Conservation (phyloP, 2,329 filamentous ascomycete species). For the Malbranchea zuffiana region DNA sequence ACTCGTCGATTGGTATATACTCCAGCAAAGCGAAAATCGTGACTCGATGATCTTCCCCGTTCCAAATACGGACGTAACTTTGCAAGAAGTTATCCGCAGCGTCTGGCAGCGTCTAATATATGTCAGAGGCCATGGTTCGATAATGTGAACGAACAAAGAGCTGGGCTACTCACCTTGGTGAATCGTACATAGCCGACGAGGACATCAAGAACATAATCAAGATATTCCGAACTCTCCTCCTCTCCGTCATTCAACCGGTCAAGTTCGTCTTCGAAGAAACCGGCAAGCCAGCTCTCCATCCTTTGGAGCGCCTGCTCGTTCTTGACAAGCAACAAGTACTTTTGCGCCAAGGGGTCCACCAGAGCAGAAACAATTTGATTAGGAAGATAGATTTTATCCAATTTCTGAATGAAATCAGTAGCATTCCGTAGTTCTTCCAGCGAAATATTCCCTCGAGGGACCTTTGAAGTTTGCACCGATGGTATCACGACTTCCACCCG, state of each 20-base stretch:
- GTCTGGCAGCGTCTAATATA: slow-evolving; percentile 24
- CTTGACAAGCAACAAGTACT: slow-evolving; percentile 56
- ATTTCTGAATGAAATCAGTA: slow-evolving; percentile 55
- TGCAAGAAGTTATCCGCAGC: slow-evolving; percentile 28
- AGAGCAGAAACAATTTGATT: slow-evolving; percentile 71
- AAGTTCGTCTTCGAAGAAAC: slow-evolving; percentile 30
- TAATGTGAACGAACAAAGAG: background rate
- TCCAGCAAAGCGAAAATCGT: slow-evolving; percentile 28
- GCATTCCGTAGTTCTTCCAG: slow-evolving; percentile 69
- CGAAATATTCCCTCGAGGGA: slow-evolving; percentile 47
- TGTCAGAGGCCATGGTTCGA: slow-evolving; percentile 1
- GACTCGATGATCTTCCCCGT: slow-evolving; percentile 46
- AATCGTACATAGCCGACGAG: slow-evolving; percentile 27
- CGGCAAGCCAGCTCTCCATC: slow-evolving; percentile 30
- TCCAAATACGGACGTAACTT: slow-evolving; percentile 51
- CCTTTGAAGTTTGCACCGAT: slow-evolving; percentile 61
- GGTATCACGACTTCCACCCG: slow-evolving; percentile 49
- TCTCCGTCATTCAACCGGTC: slow-evolving; percentile 36
- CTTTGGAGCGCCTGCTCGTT: slow-evolving; percentile 40
- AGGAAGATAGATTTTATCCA: slow-evolving; percentile 70
- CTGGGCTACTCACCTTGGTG: slow-evolving; percentile 25
- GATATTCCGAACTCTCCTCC: slow-evolving; percentile 16
- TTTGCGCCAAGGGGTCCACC: slow-evolving; percentile 66
- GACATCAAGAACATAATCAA: slow-evolving; percentile 27
- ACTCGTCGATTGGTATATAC: slow-evolving; percentile 24